These are phyloP conservation scores for Emergomyces orientalis DNA, from an alignment of 2,329 filamentous ascomycete genomes.

Conservation along the genomic window DNA sequence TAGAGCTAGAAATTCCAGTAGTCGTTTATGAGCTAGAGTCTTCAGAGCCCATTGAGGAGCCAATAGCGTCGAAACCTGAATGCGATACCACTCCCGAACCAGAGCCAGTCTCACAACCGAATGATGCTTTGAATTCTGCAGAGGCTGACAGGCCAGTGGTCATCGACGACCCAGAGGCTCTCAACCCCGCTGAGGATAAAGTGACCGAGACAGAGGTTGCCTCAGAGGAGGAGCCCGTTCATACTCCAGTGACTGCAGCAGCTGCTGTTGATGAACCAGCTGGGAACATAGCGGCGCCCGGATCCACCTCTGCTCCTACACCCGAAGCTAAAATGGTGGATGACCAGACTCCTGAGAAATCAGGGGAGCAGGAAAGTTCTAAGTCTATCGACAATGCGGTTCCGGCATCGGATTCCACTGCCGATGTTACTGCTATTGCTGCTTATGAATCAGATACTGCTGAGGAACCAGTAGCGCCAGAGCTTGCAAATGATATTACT, in stretches of 20 bases:
- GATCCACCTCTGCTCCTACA: neutral
- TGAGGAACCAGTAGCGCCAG: neutral
- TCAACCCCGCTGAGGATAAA: neutral
- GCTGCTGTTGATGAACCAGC: neutral
- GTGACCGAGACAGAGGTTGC: neutral
- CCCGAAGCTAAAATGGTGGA: neutral
- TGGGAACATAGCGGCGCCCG: neutral
- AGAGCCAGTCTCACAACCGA: neutral
- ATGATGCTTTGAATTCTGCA: neutral
- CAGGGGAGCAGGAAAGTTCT: neutral
- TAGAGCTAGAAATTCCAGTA: neutral
- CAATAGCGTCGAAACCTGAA: conserved; percentile 1
- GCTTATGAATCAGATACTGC: neutral
- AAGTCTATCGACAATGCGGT: neutral
- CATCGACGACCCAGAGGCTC: neutral
- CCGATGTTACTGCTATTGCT: neutral
- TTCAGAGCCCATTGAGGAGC: neutral
- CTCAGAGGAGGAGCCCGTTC: neutral
- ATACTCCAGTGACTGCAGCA: neutral
- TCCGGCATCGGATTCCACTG: neutral
- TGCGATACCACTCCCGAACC: neutral
- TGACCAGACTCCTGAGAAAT: neutral
- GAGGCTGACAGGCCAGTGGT: neutral
- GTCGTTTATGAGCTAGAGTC: neutral
- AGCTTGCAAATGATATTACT: neutral